Percentiles rank a stretch among this genome's conserved stretches.
Conservation (phyloP, 306 rosid species). For the Quercus agrifolia region DNA sequence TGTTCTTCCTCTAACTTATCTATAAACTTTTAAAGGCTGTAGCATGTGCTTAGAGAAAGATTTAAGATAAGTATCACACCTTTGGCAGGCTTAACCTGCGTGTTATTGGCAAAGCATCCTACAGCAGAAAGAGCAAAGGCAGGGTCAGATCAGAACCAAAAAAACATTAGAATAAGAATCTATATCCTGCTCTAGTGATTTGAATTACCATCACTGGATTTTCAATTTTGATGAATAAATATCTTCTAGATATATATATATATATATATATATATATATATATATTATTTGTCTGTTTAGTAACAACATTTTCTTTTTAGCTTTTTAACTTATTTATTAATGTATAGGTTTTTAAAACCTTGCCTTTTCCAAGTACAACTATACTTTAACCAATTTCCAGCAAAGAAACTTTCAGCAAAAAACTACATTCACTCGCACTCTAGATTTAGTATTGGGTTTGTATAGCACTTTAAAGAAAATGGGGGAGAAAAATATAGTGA, state of each 20-base stretch:
- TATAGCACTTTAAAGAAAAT: not conserved
- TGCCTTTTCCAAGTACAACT: too few species aligned
- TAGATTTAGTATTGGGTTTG: not conserved
- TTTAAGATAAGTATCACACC: conserved; percentile 37
- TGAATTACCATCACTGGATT: not conserved
- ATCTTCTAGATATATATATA: too few species aligned
- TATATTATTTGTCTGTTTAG: too few species aligned
- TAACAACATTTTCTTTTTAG: too few species aligned
- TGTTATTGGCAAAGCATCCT: conserved; percentile 68
- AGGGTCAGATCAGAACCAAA: conserved; percentile 18
- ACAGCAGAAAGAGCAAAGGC: conserved; percentile 22
- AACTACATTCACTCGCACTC: too few species aligned
- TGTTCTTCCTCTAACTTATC: not conserved
- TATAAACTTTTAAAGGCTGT: not conserved
- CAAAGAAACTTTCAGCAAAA: too few species aligned
- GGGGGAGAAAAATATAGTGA: not conserved
- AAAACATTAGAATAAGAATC: not conserved
- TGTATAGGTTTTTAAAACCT: too few species aligned
- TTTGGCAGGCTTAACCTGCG: conserved; percentile 25
- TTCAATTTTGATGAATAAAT: not conserved
- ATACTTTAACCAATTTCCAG: too few species aligned
- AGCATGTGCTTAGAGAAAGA: not conserved
- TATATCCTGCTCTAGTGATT: not conserved
- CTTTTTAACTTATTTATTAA: too few species aligned
- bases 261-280: too few species aligned